These are phyloP conservation scores for Moesziomyces sp. DNA, from an alignment of 1,284 basidiomycete genomes.

Conservation along the genomic window DNA sequence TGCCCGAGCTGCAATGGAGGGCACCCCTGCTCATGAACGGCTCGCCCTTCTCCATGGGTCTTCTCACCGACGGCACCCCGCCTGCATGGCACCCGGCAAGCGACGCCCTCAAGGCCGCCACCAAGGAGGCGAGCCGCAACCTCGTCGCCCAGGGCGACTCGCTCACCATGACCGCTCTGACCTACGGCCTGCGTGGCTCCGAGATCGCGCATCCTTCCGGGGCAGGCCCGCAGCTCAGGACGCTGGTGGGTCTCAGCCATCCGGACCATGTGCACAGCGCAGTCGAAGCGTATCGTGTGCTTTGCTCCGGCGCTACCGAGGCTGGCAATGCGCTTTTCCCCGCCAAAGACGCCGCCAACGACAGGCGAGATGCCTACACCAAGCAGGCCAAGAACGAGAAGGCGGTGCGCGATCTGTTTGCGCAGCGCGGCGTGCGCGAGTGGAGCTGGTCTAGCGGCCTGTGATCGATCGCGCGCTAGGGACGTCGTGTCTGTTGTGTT, in stretches of 20 bases:
- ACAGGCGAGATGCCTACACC: slow-evolving; percentile 15
- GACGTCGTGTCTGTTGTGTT: background rate
- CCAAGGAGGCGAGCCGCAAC: slow-evolving; percentile 25
- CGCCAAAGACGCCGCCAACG: slow-evolving; percentile 3
- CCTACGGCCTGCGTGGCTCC: slow-evolving; percentile 55
- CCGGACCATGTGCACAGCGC: slow-evolving; percentile 63
- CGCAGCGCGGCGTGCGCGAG: slow-evolving; percentile 28
- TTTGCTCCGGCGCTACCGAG: slow-evolving; percentile 27
- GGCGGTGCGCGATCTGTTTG: slow-evolving; percentile 25
- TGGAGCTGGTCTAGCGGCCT: slow-evolving; percentile 52
- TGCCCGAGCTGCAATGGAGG: slow-evolving; percentile 38
- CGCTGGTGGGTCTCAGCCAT: slow-evolving; percentile 62
- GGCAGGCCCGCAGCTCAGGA: slow-evolving; percentile 41
- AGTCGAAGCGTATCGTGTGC: slow-evolving; percentile 54
- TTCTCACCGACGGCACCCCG: slow-evolving; percentile 76
- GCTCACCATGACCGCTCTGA: slow-evolving; percentile 57
- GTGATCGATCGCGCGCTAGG: background rate
- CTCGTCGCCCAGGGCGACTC: slow-evolving; percentile 34
- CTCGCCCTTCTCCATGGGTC: slow-evolving; percentile 91
- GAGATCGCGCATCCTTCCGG: slow-evolving; percentile 23
- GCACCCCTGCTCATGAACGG: slow-evolving; percentile 79
- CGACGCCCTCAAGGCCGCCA: slow-evolving; percentile 71
- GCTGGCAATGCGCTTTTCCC: slow-evolving; percentile 12
- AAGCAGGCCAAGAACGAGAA: slow-evolving; percentile 28
- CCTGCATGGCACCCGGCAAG: slow-evolving; percentile 90